Base-by-base conservation (phyloP, 2,329 filamentous ascomycete species). In the Fusarium liriodendri region DNA sequence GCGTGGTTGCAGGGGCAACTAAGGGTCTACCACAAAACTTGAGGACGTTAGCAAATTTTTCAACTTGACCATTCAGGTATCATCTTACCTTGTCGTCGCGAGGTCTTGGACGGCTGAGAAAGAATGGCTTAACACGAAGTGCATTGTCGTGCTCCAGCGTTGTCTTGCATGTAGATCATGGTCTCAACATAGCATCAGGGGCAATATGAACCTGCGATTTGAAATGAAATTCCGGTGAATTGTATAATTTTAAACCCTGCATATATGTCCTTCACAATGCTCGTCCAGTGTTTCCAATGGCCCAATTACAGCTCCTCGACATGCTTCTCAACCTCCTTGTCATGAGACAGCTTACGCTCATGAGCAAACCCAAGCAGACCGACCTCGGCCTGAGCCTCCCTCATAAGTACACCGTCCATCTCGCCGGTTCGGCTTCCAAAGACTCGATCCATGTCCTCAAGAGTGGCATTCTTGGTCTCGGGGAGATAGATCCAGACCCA, bases 391-490 rank as follows among this genome's bases (percentile, higher is more conserved):
- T 78, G 75, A 2, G 76, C 69, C 57, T 80, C 77, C 13, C 67
- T 38, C 45, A 80, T 40, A 16, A 80, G 58, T 11, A 32, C 57
- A 42, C 76, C 72, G 42, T 74, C 72, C 27, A 70, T 62, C 18
- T 77, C 79, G 6, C 82, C 83, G 2, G 80, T 82, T 8, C 80
- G 79, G 64, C 83, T 83, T 33, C 79, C 77, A 62, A 90, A 90
- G 5, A 90, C 82, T 1, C 83, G 82, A 71, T 90, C 88, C 82
- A 89, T 87, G 50, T 86, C 85, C 75, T 90, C 88, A 7, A 90
- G 82, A 4, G 86, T 87, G 40, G 86, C 83, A 55, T 86, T 85
- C 76, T 88, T 89, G 6, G 89, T 90, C 76, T 90, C 88, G 0
- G 88, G 88, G 4, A 90, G 80, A 54, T 83, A 84, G 76, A 87